Evolutionary conservation across 2,329 filamentous ascomycete genomes (phyloP).

Genomic region (Colletotrichum lindemuthianum): DNA sequence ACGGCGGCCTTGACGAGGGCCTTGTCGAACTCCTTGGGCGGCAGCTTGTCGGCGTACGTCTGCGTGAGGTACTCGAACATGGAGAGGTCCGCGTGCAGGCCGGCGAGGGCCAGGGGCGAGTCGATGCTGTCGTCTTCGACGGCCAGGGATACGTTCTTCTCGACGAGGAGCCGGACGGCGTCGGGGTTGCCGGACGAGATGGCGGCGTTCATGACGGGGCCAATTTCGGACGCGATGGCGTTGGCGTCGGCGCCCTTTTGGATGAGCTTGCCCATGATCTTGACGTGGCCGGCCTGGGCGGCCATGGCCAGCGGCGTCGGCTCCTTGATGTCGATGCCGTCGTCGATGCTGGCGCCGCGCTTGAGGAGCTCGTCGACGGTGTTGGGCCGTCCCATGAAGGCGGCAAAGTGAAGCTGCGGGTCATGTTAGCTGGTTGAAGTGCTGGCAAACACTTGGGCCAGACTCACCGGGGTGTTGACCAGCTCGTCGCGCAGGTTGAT

Average conservation of each 20-base stretch:
- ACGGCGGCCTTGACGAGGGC: conserved; percentile 51
- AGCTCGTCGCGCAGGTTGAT: conserved; percentile 45
- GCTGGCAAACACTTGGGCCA: not conserved
- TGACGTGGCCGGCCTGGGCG: conserved; percentile 49
- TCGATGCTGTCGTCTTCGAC: conserved; percentile 42
- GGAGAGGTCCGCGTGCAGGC: conserved; percentile 48
- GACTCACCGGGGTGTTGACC: conserved; percentile 47
- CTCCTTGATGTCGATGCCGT: conserved; percentile 44
- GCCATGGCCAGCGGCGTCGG: conserved; percentile 53
- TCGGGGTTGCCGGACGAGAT: conserved; percentile 53
- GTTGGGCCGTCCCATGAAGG: conserved; percentile 44
- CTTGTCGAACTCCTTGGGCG: conserved; percentile 50
- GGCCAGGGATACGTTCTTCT: conserved; percentile 48
- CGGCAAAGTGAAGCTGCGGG: conserved; percentile 45
- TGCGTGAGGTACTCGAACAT: conserved; percentile 54
- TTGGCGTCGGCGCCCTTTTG: conserved; percentile 50
- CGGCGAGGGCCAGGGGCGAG: conserved; percentile 50
- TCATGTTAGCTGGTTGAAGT: not conserved
- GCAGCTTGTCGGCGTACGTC: conserved; percentile 51
- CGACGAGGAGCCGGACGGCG: conserved; percentile 52
- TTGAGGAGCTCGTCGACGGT: conserved; percentile 51
- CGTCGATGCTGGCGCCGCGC: conserved; percentile 45
- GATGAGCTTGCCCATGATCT: conserved; percentile 52
- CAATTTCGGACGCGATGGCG: conserved; percentile 40
- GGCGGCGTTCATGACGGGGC: conserved; percentile 52